A percentile compares a stretch with the other conserved stretches of the same genome.
These are phyloP conservation scores for Austroboletus novae-zelandiae DNA, from an alignment of 1,284 basidiomycete genomes.

Conservation along the genomic window DNA sequence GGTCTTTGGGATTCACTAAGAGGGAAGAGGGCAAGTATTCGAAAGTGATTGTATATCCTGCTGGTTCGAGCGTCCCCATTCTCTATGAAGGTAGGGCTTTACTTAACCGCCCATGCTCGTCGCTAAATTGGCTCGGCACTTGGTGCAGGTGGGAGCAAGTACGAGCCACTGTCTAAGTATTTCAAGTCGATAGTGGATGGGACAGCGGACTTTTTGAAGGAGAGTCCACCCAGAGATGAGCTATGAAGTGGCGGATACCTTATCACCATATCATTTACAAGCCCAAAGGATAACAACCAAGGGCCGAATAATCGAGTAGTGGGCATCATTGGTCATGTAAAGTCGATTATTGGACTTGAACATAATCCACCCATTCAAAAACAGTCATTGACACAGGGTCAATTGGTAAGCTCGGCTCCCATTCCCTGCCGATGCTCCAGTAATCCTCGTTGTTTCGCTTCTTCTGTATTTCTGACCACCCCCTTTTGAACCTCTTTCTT, in stretches of 20 bases:
- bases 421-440: conserved; percentile 16
- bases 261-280: too few species aligned
- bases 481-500: conserved; percentile 56
- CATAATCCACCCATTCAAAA: too few species aligned
- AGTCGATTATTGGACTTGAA: too few species aligned
- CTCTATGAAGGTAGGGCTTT: conserved; percentile 55
- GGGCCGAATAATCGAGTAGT: too few species aligned
- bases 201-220: conserved; percentile 48
- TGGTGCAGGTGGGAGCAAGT: conserved; percentile 55
- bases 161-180: conserved; percentile 64
- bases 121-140: not conserved
- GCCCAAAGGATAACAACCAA: too few species aligned
- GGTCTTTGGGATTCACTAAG: conserved; percentile 52
- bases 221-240: conserved; percentile 23
- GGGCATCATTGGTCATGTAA: too few species aligned
- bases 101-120: not conserved
- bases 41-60: conserved; percentile 65
- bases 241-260: conserved; percentile 12
- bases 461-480: conserved; percentile 47
- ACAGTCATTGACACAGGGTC: not conserved
- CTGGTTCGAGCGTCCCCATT: conserved; percentile 51
- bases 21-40: conserved; percentile 52
- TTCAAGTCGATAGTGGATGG: conserved; percentile 67
- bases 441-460: conserved; percentile 40
- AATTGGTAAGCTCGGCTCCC: conserved; percentile 16